Evolutionary conservation across 228 moss, liverwort and hornwort genomes (phyloP).

Genomic region (Sphagnum fallax): DNA sequence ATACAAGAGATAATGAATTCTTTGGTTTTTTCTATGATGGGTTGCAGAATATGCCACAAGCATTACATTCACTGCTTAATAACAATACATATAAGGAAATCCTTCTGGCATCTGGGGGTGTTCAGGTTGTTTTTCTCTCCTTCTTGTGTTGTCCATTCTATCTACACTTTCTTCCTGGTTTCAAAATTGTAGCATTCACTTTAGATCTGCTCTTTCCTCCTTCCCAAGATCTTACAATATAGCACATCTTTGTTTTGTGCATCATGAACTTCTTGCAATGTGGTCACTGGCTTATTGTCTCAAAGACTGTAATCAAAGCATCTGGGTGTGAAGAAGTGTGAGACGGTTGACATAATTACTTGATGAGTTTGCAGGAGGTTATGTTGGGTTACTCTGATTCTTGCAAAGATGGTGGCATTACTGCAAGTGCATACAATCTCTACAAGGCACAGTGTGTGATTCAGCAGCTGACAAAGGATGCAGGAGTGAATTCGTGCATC

Average conservation of each 20-base stretch:
- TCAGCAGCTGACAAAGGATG: constrained; percentile 66
- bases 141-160: background rate
- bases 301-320: too few relatives aligned
- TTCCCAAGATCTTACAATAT: background rate
- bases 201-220: background rate
- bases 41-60: constrained; percentile 86
- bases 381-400: constrained; percentile 99
- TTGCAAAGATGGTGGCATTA: constrained; percentile 98
- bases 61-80: constrained; percentile 55
- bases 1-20: too few relatives aligned
- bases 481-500: constrained; percentile 82
- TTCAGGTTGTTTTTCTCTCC: constrained; percentile 45
- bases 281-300: too few relatives aligned
- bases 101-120: constrained; percentile 76
- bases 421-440: constrained; percentile 89
- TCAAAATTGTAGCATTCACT: background rate
- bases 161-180: background rate
- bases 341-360: too few relatives aligned
- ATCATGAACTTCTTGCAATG: too few relatives aligned
- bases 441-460: constrained; percentile 93
- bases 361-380: constrained; percentile 52
- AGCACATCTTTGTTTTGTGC: too few relatives aligned
- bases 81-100: constrained; percentile 65
- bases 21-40: background rate
- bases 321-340: too few relatives aligned